These are phyloP conservation scores for Phialophora chinensis DNA, from an alignment of 2,329 filamentous ascomycete species.

Conservation along the genomic window DNA sequence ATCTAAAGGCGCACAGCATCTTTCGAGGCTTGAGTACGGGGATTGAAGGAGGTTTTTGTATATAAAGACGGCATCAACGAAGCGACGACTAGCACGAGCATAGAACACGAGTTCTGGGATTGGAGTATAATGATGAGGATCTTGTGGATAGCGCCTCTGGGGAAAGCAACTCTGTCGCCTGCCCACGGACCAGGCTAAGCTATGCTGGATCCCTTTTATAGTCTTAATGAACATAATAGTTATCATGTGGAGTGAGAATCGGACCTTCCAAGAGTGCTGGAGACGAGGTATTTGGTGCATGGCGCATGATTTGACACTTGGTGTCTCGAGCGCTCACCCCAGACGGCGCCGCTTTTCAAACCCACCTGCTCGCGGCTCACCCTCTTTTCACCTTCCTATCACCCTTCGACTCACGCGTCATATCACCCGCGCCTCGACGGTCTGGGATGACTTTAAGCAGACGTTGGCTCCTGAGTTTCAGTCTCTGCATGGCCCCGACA, in stretches of 20 bases:
- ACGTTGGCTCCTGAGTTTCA: no score
- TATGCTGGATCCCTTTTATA: not conserved
- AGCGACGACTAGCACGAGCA: not conserved
- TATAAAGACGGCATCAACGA: not conserved
- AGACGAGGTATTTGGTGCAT: not conserved
- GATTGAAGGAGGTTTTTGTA: not conserved
- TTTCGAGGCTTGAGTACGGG: not conserved
- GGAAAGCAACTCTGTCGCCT: not conserved
- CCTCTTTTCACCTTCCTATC: no score
- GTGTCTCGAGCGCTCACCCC: no score
- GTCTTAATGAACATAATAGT: not conserved
- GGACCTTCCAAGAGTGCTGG: not conserved
- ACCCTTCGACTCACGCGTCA: no score
- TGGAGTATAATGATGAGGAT: slow-evolving; percentile 1
- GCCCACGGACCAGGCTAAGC: not conserved
- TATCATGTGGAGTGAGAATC: not conserved
- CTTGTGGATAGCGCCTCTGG: not conserved
- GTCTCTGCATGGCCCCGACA: no score
- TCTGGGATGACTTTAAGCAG: no score
- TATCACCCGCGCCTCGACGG: no score
- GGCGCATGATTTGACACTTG: no score
- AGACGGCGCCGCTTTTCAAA: no score
- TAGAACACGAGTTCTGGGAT: not conserved
- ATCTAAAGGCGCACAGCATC: not conserved
- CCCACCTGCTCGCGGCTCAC: no score